phyloP scores from a whole-genome alignment of 208 protist genomes.

The Leishmania mexicana region DNA sequence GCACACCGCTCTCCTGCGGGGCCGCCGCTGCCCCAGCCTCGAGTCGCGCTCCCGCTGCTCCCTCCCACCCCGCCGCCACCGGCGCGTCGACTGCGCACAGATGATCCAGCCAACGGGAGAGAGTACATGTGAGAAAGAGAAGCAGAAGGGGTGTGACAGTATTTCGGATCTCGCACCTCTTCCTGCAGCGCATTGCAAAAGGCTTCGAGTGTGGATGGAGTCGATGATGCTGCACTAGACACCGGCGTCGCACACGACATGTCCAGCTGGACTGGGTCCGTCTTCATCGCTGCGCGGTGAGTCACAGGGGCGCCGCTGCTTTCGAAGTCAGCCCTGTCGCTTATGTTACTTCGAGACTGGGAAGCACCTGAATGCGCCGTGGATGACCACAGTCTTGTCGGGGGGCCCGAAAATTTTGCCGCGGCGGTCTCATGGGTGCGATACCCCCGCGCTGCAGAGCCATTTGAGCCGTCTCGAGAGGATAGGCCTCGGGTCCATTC shows the following conservation, averaged over 20 bases:
- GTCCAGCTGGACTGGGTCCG: not conserved
- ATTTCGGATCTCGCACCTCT: not conserved
- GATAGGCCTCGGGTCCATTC: not conserved
- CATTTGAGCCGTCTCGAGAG: too few species aligned
- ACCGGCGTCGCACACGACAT: not conserved
- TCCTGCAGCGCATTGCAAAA: not conserved
- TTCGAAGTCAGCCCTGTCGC: not conserved
- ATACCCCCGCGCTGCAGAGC: not conserved
- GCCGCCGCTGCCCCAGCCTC: not conserved
- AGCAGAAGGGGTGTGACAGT: not conserved
- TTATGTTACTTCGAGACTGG: not conserved
- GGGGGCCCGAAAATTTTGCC: not conserved
- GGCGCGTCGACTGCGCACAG: slow-evolving; percentile 21
- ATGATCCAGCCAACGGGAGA: not conserved
- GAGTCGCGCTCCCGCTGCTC: not conserved
- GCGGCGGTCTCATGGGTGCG: not conserved
- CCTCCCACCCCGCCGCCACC: slow-evolving; percentile 6
- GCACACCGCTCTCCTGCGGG: slow-evolving; percentile 29
- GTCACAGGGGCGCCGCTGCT: not conserved
- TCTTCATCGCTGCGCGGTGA: not conserved
- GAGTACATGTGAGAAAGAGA: not conserved
- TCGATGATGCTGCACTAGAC: not conserved
- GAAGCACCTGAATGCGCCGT: not conserved
- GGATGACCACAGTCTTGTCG: not conserved
- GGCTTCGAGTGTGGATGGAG: not conserved